Base-by-base conservation (phyloP, 78 protist genomes). In the Pelomyxa schiedti region DNA sequence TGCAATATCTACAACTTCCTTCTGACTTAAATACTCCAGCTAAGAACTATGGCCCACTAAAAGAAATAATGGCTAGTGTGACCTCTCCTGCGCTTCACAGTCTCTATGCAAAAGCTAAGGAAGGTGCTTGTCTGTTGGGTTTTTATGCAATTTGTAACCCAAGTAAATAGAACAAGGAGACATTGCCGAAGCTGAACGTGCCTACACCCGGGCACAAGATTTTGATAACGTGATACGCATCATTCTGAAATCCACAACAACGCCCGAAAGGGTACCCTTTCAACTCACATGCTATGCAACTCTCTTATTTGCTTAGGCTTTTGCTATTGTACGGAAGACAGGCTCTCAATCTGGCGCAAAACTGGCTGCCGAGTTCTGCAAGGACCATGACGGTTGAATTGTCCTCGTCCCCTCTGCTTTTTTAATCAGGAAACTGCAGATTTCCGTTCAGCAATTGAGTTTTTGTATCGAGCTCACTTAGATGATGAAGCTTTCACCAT, bases 171-270 rank as follows among this genome's bases (percentile, higher is more conserved):
- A 66, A 69, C 24, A 39, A 39, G 73, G 38, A 8, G 73, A 69
- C 36, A 37, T 47, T 32, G 73, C 42, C 24, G 82, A 68, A 35
- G 86, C 93, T 29, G 84, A 64, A 71, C 68, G 72, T 39, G 74
- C 77, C 7, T 78, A 81, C 42, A 71, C n/a, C 4, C 6, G 0
- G 24, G 90, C 82, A 2, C 68, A 73, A 39, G 85, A 86, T 67
- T 42, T 28, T 28, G 88, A 76, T 79, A 65, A 42, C 32, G 90
- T 84, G 32, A 80, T 89, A 29, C 82, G 89, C 8, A 42, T 89
- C 42, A 29, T 67, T 38, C 80, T 89, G 28, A 72, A 75, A 24
- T 53, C 69, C 40, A 66, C 76, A 36, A 36, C 58, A 35, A 39
- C 82, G 38, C 80, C 82, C 0, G 39, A 65, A 37, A 47, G n/a